These are phyloP conservation scores for Macadamia tetraphylla DNA, from an alignment of 164 flowering plant species.

Conservation along the genomic window DNA sequence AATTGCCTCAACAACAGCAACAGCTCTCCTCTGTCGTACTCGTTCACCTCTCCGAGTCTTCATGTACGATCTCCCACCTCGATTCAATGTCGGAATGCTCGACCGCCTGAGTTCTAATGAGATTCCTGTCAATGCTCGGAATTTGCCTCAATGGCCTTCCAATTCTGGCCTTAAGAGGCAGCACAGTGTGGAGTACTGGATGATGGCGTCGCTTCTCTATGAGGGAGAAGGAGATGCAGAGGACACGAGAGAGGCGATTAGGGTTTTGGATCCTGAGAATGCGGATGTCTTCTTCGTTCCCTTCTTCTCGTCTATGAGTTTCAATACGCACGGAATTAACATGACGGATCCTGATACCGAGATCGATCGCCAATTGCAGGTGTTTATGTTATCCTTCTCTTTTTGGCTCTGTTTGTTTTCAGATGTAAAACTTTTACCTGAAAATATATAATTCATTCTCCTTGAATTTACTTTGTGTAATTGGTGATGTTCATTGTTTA, in stretches of 20 bases:
- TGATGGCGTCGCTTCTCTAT: slow-evolving; percentile 69
- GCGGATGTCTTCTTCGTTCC: slow-evolving; percentile 93
- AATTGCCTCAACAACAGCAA: slow-evolving; percentile 1
- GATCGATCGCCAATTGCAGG: slow-evolving; percentile 75
- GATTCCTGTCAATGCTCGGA: slow-evolving; percentile 28
- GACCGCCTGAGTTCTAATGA: slow-evolving; percentile 24
- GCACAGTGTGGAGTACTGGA: slow-evolving; percentile 97
- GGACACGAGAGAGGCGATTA: slow-evolving; percentile 48
- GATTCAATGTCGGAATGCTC: slow-evolving; percentile 73
- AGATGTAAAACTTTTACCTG: no score
- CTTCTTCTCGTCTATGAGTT: slow-evolving; percentile 89
- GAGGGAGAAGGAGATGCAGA: slow-evolving; percentile 24
- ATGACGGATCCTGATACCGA: slow-evolving; percentile 85
- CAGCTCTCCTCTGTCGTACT: slow-evolving; percentile 17
- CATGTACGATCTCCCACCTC: slow-evolving; percentile 82
- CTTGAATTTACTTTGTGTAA: no score
- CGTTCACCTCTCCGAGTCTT: slow-evolving; percentile 56
- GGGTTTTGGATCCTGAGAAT: slow-evolving; percentile 73
- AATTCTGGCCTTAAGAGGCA: slow-evolving; percentile 65
- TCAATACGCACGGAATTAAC: slow-evolving; percentile 66
- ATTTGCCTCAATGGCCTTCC: slow-evolving; percentile 61
- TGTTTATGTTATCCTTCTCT: slow-evolving; percentile 1
- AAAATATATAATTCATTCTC: no score
- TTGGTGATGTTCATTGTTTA: no score
- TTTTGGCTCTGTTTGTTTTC: no score